Base-by-base conservation (phyloP, 1,284 basidiomycete species). In the Papiliotrema laurentii region DNA sequence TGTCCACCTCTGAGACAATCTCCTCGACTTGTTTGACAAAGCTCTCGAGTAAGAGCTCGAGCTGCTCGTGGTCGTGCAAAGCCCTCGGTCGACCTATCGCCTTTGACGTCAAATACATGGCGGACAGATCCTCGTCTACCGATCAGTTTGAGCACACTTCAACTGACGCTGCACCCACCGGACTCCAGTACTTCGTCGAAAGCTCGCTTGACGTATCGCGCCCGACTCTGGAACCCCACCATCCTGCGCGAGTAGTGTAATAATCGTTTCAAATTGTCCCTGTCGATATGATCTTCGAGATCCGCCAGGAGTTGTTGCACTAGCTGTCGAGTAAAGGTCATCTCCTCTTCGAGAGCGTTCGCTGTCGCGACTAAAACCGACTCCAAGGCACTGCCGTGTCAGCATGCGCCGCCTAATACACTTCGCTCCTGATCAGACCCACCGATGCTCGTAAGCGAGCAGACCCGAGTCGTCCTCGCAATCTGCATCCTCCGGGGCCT, bases 1-100 rank as follows among this genome's bases (percentile, higher is more conserved):
- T 89, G 64, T 90, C 88, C 1, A 89, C 86, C 72, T 96, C 92
- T 58, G 85, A 90, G 5, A 92, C 89, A 50, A 96, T 89, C 75
- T 96, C 92, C 71, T 96, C 92, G 0, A 92, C 89, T 68, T 96
- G 94, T 69, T 97, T 97, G 22, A 86, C 82, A 69, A 97, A 97
- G 10, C 86, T 88, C 71, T 98, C 94, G 5, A 98, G 76, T 5
- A 98, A 76, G 5, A 96, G 80, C 68, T 98, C 94, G 1, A 97
- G 78, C 58, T 97, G 92, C 57, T 93, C 88, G 66, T 97, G 92
- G 65, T 96, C 92, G 59, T 85, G 78, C 40, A 79, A 63, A 18
- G 79, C 76, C 21, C 86, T 79, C 11, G 76, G 73, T 1, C 76
- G 60, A 11, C 80, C 79, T 25, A 81, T 81, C 58, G 81, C 81